Percentiles rank a stretch among this genome's conserved stretches.
Evolutionary conservation across 73 alveolate species (phyloP).

Genomic region (Symbiodinium natans): DNA sequence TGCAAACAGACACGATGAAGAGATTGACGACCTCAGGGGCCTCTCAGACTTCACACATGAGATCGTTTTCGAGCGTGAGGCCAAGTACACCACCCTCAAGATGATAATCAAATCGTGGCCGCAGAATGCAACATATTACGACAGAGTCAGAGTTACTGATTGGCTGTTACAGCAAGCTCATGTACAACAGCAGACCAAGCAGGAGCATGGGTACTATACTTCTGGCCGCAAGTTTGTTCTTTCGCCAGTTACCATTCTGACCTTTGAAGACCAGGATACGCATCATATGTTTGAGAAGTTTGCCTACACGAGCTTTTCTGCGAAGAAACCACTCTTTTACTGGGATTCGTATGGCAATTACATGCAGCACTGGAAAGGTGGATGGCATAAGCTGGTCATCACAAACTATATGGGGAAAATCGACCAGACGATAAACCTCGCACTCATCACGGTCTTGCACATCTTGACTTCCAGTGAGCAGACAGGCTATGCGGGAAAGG

Average conservation of each 20-base stretch:
- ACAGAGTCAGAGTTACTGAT: slow-evolving; percentile 31
- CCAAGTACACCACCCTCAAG: slow-evolving; percentile 6
- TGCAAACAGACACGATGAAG: slow-evolving; percentile 27
- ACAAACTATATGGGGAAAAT: slow-evolving; percentile 17
- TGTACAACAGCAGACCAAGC: not conserved
- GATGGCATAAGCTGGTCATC: not conserved
- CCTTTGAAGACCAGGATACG: not conserved
- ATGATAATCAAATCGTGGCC: slow-evolving; percentile 48
- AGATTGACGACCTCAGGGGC: slow-evolving; percentile 23
- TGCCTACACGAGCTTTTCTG: slow-evolving; percentile 30
- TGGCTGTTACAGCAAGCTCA: slow-evolving; percentile 27
- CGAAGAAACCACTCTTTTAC: slow-evolving; percentile 21
- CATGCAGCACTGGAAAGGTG: slow-evolving; percentile 11
- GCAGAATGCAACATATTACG: not conserved
- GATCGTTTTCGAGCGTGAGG: slow-evolving; percentile 34
- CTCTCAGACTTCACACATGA: slow-evolving; percentile 40
- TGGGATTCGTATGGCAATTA: slow-evolving; percentile 19
- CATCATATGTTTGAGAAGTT: not conserved
- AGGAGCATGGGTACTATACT: slow-evolving; percentile 53
- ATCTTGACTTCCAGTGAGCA: not conserved
- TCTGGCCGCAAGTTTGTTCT: not conserved
- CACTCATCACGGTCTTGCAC: not conserved
- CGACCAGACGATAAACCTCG: not conserved
- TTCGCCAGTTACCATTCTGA: slow-evolving; percentile 23
- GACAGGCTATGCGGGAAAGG: not conserved